Percentiles rank a stretch among this genome's conserved stretches.
These are phyloP conservation scores for Hibiscus tridactylites DNA, from an alignment of 345 rosid genomes.

Conservation along the genomic window DNA sequence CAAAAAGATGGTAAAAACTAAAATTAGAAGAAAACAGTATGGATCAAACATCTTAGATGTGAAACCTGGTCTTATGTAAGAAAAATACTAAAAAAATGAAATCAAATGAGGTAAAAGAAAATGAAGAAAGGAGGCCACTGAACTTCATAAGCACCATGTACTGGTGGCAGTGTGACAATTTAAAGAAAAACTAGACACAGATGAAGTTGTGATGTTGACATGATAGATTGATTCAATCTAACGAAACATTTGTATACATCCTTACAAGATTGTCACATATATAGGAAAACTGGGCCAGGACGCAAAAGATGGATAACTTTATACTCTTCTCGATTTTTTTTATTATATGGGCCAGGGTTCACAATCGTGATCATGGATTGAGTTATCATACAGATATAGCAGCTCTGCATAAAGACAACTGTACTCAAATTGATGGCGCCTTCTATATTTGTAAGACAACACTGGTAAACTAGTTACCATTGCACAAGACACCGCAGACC, in stretches of 20 bases:
- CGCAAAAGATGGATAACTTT: not conserved
- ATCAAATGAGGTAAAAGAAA: not conserved
- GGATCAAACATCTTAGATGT: not conserved
- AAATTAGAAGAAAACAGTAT: not conserved
- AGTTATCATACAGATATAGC: not conserved
- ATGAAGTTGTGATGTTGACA: not conserved
- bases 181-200: not conserved
- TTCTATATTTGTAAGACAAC: not conserved
- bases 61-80: not conserved
- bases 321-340: not conserved
- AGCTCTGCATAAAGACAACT: not conserved
- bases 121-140: not conserved
- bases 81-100: not conserved
- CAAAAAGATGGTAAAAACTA: not conserved
- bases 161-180: not conserved
- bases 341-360: not conserved
- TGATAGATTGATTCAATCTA: not conserved
- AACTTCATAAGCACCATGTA: not conserved
- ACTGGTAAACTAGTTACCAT: not conserved
- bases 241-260: not conserved
- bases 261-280: not conserved
- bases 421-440: not conserved
- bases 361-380: not conserved
- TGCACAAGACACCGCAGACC: not conserved
- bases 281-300: not conserved